Percentiles rank a stretch among this genome's conserved stretches.
Conservation (phyloP, 257 asterid genomes). For the Solanum pinnatisectum region DNA sequence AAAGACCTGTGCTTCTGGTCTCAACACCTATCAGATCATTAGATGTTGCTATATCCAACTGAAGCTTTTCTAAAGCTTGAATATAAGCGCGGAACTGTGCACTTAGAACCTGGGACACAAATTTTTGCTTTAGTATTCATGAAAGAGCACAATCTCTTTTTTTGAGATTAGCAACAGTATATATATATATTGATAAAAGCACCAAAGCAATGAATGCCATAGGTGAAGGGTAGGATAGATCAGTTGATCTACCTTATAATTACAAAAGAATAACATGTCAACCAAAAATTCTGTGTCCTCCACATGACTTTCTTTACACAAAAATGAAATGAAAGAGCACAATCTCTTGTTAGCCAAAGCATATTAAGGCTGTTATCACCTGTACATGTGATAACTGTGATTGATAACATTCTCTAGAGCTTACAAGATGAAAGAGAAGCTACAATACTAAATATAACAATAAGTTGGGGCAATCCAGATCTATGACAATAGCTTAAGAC, state of each 20-base stretch:
- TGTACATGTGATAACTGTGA: not conserved
- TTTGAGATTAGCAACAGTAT: not conserved
- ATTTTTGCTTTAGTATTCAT: not conserved
- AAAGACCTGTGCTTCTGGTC: conserved; percentile 86
- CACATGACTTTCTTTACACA: not conserved
- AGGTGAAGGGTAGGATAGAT: not conserved
- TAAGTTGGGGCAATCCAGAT: not conserved
- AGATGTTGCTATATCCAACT: conserved; percentile 93
- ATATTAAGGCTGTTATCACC: not conserved
- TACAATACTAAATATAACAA: not conserved
- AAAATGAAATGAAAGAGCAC: not conserved
- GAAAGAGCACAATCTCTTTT: not conserved
- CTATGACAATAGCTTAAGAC: not conserved
- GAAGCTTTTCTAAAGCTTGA: conserved; percentile 97
- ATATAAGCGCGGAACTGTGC: conserved; percentile 94
- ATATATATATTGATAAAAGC: not conserved
- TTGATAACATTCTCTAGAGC: not conserved
- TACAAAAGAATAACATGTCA: not conserved
- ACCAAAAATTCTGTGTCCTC: not conserved
- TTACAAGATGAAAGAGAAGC: not conserved
- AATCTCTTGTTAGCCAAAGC: not conserved
- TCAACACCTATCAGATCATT: conserved; percentile 96
- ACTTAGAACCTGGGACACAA: conserved; percentile 57
- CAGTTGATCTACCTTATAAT: not conserved
- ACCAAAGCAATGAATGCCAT: not conserved